These are phyloP conservation scores for Barnettozyma salicaria DNA, from an alignment of 805 yeast genomes.

Conservation along the genomic window DNA sequence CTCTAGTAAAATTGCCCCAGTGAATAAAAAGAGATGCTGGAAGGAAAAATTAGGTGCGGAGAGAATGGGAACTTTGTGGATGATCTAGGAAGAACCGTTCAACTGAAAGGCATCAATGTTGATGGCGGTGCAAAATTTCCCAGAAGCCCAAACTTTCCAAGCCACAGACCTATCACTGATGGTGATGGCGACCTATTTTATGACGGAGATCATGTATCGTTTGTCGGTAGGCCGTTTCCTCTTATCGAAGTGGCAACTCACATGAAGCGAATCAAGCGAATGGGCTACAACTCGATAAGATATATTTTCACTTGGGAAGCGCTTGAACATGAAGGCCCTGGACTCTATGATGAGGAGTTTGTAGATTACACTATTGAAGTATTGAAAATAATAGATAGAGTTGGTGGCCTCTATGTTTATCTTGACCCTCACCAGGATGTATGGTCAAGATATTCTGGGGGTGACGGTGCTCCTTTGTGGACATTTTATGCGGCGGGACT, in stretches of 20 bases:
- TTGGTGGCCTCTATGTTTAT: constrained; percentile 74
- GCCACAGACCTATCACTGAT: constrained; percentile 28
- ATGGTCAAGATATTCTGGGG: constrained; percentile 86
- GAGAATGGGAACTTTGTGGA: constrained; percentile 54
- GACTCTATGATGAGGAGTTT: constrained; percentile 69
- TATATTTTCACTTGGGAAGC: constrained; percentile 90
- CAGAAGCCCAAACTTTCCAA: constrained; percentile 40
- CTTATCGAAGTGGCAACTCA: constrained; percentile 67
- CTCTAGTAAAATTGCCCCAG: too few relatives aligned
- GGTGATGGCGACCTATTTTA: constrained; percentile 42
- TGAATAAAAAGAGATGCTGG: constrained; percentile 1
- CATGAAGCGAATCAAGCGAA: constrained; percentile 58
- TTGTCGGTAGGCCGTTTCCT: constrained; percentile 78
- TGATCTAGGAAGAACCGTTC: constrained; percentile 49
- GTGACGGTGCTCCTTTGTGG: constrained; percentile 94
- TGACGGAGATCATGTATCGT: constrained; percentile 71
- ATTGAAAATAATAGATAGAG: constrained; percentile 46
- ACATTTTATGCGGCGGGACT: constrained; percentile 85
- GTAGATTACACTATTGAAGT: constrained; percentile 63
- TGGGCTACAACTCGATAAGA: constrained; percentile 80
- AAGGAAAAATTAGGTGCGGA: constrained; percentile 31
- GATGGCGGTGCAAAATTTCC: constrained; percentile 77
- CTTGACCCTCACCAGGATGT: constrained; percentile 92
- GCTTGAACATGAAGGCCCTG: constrained; percentile 84
- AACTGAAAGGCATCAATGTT: constrained; percentile 73